Percentiles rank a stretch among this genome's conserved stretches.
Evolutionary conservation across 1,139 yeast genomes (phyloP).

Genomic region (Geotrichum reessii): DNA sequence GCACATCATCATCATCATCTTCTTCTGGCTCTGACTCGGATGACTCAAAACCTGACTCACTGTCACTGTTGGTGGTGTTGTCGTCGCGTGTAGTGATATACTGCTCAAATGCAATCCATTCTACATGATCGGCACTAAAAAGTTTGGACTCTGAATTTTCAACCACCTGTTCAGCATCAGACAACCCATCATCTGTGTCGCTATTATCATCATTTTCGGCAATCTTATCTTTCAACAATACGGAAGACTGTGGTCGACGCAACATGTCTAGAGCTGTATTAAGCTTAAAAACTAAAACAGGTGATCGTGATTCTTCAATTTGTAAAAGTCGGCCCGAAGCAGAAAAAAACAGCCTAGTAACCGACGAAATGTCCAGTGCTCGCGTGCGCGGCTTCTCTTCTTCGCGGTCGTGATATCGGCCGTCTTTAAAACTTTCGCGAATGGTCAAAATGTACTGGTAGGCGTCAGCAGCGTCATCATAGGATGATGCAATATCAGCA

Average conservation of each 20-base stretch:
- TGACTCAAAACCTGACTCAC: conserved; percentile 16
- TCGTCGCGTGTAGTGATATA: conserved; percentile 32
- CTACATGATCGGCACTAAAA: conserved; percentile 27
- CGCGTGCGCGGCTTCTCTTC: conserved; percentile 36
- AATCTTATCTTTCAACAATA: not conserved
- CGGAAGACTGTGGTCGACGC: conserved; percentile 1
- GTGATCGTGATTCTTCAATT: conserved; percentile 58
- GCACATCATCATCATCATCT: conserved; percentile 18
- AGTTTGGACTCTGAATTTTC: conserved; percentile 11
- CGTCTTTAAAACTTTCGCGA: conserved; percentile 63
- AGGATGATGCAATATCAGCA: not conserved
- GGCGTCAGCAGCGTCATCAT: conserved; percentile 12
- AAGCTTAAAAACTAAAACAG: conserved; percentile 61
- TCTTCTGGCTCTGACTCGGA: conserved; percentile 22
- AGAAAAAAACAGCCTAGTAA: conserved; percentile 59
- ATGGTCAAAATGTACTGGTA: conserved; percentile 47
- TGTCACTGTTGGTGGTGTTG: conserved; percentile 30
- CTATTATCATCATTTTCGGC: conserved; percentile 1
- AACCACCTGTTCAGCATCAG: conserved; percentile 31
- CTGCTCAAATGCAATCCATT: conserved; percentile 54
- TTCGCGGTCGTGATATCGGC: conserved; percentile 62
- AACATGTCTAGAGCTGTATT: conserved; percentile 33
- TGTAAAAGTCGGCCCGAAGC: conserved; percentile 66
- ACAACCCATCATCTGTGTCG: conserved; percentile 15
- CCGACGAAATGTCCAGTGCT: conserved; percentile 40